Base-by-base conservation (phyloP, 805 yeast genomes). In the Kodamaea kakaduensis region DNA sequence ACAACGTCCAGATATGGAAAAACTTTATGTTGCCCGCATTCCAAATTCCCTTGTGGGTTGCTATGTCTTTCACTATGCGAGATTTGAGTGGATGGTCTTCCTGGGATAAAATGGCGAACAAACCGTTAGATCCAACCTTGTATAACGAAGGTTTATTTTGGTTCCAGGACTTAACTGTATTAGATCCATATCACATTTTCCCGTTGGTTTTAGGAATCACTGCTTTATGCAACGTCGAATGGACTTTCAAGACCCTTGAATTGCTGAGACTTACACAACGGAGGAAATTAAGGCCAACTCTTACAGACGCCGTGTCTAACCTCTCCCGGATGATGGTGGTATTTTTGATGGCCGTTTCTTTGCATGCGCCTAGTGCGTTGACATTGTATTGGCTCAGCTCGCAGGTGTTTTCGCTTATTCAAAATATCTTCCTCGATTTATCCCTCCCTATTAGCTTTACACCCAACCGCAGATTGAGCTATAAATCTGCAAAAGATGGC, bases 381-480 rank as follows among this genome's bases (percentile, higher is more conserved):
- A 76, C 82, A 0, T 54, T 87, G n/a, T 90, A 89, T 59, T 90
- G 97, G 98, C 71, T 86, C 19, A 78, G 90, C 30, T 87, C 96
- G 0, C 89, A 87, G 52, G 47, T 71, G 3, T 89, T 70, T 52
- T 88, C 97, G 2, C 60, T 85, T 40, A 42, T 75, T 0, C 97
- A 90, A 49, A 90, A 89, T 54, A 55, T 82, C 9, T 41, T 83
- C 12, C 60, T 90, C 50, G 93, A 89, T 51, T 61, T 66, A 47
- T 57, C 68, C 22, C 60, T 82, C 52, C 95, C 95, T 1, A 61
- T 81, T 15, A 57, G 65, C 31, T 69, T 61, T 46, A 60, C 73
- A 2, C 78, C 81, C 4, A 66, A 66, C 39, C 48, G 37, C 22
- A 51, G 71, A 44, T 42, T 63, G 17, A 49, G 47, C 23, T 45